Evolutionary conservation across 805 yeast genomes (phyloP), one percentile per base, ranked within the genome.

Genomic region (Wickerhamomyces hampshirensis): DNA sequence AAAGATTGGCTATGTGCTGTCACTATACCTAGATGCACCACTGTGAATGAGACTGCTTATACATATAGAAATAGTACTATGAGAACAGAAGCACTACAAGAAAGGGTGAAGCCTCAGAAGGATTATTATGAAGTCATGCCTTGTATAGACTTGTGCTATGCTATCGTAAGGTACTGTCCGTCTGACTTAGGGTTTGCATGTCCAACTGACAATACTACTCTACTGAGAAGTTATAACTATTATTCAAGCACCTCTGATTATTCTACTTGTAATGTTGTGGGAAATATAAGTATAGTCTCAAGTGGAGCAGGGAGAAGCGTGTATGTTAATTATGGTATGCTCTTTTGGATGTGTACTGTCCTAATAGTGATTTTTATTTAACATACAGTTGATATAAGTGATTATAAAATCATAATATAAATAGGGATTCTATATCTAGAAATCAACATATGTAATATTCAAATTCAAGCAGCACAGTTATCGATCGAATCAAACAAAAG

Each of bases 1-100:
- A 77, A 75, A 49, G 69, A 80, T 49, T 91, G 98, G 98, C 68
- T 93, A 14, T 91, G 98, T 60, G 70, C 94, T 0, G 86, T 87
- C 4, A 68, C 87, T 0, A 84, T 91, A 5, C 98, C 98, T 0
- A 66, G 97, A 21, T 91, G 98, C 50, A 68, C 85, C 2, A 77
- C 82, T 11, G 44, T 55, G 11, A 54, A 71, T 6, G 42, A 61
- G 7, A 48, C 68, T 0, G 73, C 73, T 6, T 79, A 71, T 54
- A 56, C 59, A 15, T 39, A 48, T 18, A 65, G 94, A 23, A 57
- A 61, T 4, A 63, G 63, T 5, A 56, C 65, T 5, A 79, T 84
- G 9, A 69, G 98, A 43, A 84, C 73, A 48, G 60, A 62, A 5
- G 74, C 71, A 43, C 68, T 91, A 27, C 72, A 77, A 45, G 60